Evolutionary conservation across 768 basidiomycete species (phyloP).

Genomic region (Suillus subalutaceus): DNA sequence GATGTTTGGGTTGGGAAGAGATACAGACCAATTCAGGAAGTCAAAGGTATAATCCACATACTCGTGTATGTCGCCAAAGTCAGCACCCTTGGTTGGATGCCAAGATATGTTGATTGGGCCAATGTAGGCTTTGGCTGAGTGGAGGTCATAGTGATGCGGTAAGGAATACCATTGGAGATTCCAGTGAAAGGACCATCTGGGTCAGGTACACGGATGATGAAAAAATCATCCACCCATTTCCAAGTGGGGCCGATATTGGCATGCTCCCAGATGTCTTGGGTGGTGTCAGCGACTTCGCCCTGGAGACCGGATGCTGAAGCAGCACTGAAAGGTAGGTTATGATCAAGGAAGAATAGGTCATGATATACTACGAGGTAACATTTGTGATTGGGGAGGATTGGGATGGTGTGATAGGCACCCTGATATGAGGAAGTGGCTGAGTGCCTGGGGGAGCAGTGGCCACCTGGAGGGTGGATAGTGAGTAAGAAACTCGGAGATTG

Average conservation of each 20-base stretch:
- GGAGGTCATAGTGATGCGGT: conserved; percentile 2
- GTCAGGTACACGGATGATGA: background rate
- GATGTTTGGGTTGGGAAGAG: conserved; percentile 33
- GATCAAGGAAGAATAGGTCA: no score
- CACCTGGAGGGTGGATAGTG: no score
- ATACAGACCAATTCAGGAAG: conserved; percentile 24
- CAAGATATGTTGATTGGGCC: conserved; percentile 26
- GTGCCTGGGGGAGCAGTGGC: no score
- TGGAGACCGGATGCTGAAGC: background rate
- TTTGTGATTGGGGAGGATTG: no score
- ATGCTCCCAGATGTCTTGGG: conserved; percentile 26
- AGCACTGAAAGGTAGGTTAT: no score
- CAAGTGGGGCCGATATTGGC: conserved; percentile 21
- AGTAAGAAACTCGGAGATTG: no score
- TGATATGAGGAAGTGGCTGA: no score
- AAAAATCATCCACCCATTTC: conserved; percentile 2
- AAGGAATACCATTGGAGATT: background rate
- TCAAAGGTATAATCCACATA: conserved; percentile 38
- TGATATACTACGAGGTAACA: no score
- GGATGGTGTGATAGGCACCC: no score
- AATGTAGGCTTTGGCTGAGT: background rate
- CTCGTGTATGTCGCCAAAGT: conserved; percentile 21
- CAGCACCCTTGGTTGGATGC: conserved; percentile 21
- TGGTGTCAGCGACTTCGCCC: conserved; percentile 20
- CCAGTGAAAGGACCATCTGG: background rate